A percentile compares a stretch with the other conserved stretches of the same genome.
Evolutionary conservation across 805 yeast genomes (phyloP).

Genomic region (Lachancea sp.): DNA sequence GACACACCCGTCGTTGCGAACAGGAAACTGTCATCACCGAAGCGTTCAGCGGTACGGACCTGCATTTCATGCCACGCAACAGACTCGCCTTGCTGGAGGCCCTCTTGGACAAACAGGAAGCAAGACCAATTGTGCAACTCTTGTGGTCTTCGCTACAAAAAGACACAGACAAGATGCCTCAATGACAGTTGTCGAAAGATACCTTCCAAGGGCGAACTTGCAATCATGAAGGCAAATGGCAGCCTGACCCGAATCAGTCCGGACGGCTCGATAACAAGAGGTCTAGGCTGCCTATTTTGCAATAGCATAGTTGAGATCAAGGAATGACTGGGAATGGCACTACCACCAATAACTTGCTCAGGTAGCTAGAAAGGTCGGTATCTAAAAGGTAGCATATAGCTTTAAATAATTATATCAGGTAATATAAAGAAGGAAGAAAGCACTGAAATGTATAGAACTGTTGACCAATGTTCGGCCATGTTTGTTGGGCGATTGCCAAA

Average conservation of each 20-base stretch:
- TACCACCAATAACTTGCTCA: slow-evolving; percentile 1
- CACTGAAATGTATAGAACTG: no score
- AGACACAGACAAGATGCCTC: slow-evolving; percentile 86
- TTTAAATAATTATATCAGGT: neutral
- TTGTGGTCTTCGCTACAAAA: slow-evolving; percentile 90
- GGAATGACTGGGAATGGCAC: neutral
- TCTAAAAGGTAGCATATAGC: neutral
- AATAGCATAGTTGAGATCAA: slow-evolving; percentile 14
- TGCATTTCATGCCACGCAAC: slow-evolving; percentile 89
- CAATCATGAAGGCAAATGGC: slow-evolving; percentile 73
- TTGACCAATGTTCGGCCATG: no score
- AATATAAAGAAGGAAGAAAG: no score
- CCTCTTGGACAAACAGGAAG: slow-evolving; percentile 75
- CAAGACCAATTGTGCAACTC: slow-evolving; percentile 97
- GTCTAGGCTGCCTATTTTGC: slow-evolving; percentile 47
- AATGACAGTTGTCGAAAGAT: slow-evolving; percentile 71
- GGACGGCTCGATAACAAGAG: slow-evolving; percentile 26
- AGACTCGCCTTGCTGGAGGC: slow-evolving; percentile 97
- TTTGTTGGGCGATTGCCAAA: no score
- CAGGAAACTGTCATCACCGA: slow-evolving; percentile 14
- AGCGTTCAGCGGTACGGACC: slow-evolving; percentile 36
- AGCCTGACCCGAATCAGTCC: slow-evolving; percentile 31
- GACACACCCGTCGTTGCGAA: slow-evolving; percentile 9
- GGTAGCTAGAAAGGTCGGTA: neutral
- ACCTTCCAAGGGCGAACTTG: slow-evolving; percentile 96